Evolutionary conservation across 306 rosid genomes (phyloP), one percentile per base, ranked within the genome.

Genomic region (Benincasa hispida): DNA sequence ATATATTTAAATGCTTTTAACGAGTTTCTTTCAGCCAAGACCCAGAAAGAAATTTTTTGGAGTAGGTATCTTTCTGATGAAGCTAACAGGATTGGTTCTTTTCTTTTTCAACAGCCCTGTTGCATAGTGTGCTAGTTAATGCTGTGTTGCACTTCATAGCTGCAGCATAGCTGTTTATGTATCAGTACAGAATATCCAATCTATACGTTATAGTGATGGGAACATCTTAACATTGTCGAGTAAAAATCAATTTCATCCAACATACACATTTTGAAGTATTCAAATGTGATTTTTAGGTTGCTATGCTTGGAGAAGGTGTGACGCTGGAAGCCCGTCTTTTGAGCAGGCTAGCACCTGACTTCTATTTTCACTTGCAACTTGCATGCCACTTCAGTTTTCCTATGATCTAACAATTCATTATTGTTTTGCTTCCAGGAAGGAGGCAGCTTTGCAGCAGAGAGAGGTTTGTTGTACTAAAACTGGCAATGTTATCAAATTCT

Each of bases 391-490:
- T 68, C 68, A 37, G 14, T 11, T 48, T 25, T 69, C 42, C 25
- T 30, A 55, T 39, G 53, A 28, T 41, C 32, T 39, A 34, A 35
- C 61, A 24, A 7, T 82, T 10, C 45, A 50, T 75, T 39, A 77
- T 58, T 79, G 68, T 85, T 84, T 78, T 34, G 82, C 82, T 47
- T 68, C 82, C 92, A 94, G 99, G 79, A 94, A 94, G 87, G 95
- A 94, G 87, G 98, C 97, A 72, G 95, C 94, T 21, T 72, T 90
- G 81, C 98, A 90, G 84, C 97, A 92, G 78, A 89, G 92, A 81
- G 99, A 94, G 99, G 99, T 94, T 72, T 79, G 81, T 84, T 15
- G n/a, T 66, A 34, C 41, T 79, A 21, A 39, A 62, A 22, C 79
- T 42, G 39, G 56, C 13, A 69, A 37, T 75, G 15, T 42, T 62